Evolutionary conservation across 2,329 filamentous ascomycete species (phyloP), one percentile per base, ranked within the genome.

Genomic region (Fusarium staphyleae): DNA sequence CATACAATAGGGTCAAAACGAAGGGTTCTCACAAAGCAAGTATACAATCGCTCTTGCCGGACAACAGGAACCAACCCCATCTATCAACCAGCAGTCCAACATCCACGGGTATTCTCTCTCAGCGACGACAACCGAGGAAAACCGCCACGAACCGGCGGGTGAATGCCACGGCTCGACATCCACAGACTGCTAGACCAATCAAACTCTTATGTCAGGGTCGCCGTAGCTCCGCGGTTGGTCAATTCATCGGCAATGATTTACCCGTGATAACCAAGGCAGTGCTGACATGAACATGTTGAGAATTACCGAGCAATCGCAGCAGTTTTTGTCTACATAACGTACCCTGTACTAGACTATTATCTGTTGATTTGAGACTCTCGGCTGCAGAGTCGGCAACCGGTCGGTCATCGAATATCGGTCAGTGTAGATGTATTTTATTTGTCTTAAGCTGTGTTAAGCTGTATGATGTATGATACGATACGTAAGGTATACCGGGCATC

Each of bases 81-180:
- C 14, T n/a, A 19, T 24, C n/a, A n/a, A n/a, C n/a, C n/a, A 16
- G 26, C 34, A 26, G 19, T 26, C 37, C 12, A 29, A 15, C 14
- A 29, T 36, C 39, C 44, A 48, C 53, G 40, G 52, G 45, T 56
- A 48, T 48, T 36, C 36, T 30, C 24, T 36, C 36, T 30, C 24
- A 7, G 8, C 29, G 11, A 32, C 16, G 36, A 69, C 68, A 73
- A 69, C 71, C 71, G 71, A 73, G 66, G 63, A 63, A 70, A 73
- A 66, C 71, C 71, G 71, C 57, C 44, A 50, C 33, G 57, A 63
- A 62, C 63, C 68, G 63, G 62, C 37, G 14, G 19, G 16, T 14
- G 1, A 42, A 58, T 53, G 40, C 57, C 57, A 60, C 57, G 57
- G 57, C 57, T 49, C 37, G 52, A 24, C 24, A 47, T 1, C 35